Base-by-base conservation (phyloP, 257 asterid genomes). In the Anisodus tanguticus region DNA sequence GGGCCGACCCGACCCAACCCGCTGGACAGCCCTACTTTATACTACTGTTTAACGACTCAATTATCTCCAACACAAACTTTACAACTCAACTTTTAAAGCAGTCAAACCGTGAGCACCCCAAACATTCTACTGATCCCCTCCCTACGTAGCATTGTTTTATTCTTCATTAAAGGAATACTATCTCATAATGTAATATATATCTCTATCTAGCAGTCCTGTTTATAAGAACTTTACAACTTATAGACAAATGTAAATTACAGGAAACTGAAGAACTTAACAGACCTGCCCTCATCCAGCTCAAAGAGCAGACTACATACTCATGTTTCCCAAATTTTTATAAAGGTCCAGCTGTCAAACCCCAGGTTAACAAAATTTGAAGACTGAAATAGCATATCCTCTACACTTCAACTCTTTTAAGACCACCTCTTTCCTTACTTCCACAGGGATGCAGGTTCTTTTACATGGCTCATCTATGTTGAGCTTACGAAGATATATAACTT, bases 371-470 rank as follows among this genome's bases (percentile, higher is more conserved):
- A 76, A 51, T 51, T 22, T 76, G 62, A 76, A 31, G 1, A 51
- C 81, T 51, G 17, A 45, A 76, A 76, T 51, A 76, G 81, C 62
- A 76, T 51, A 72, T 72, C 80, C 45, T 76, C 60, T 51, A 26
- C 4, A 16, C 81, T 1, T 31, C n/a, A 57, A 11, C 43, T 76
- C 60, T 51, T 76, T 76, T 13, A 51, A 51, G 81, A 51, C n/a
- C 39, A 26, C 81, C 45, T 26, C 22, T 51, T 22, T 31, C 16
- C 47, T 7, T 6, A 13, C 63, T 76, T 76, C 45, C 81, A 51
- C 39, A 51, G 4, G 6, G 47, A 51, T 12, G 39, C 22, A 51
- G 9, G 81, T 49, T 22, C 43, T 76, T 11, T 51, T 3, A 76
- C 81, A 76, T 76, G 22, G 26, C 6, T 51, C 51, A 4, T 0